phyloP scores from a whole-genome alignment of 2,329 filamentous ascomycete genomes.

The Aspergillus fischeri region DNA sequence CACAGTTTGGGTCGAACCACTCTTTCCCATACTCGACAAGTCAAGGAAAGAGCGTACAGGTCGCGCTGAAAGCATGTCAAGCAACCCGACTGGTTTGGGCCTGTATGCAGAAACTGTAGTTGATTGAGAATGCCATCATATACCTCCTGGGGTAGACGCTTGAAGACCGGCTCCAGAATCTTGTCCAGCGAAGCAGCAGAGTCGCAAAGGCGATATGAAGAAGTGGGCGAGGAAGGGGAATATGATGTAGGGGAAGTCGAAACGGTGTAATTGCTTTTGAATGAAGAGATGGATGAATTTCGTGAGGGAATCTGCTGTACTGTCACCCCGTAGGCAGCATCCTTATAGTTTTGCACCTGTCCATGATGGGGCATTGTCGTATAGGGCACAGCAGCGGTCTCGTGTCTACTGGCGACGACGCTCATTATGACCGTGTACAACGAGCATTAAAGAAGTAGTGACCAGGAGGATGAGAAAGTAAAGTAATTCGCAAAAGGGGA shows the following conservation, averaged over 20 bases:
- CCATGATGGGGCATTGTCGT: constrained; percentile 22
- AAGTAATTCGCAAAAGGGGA: constrained; percentile 6
- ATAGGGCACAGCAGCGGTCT: constrained; percentile 31
- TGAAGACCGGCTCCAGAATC: constrained; percentile 34
- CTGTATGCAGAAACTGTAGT: constrained; percentile 45
- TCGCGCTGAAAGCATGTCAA: constrained; percentile 53
- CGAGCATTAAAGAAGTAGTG: constrained; percentile 9
- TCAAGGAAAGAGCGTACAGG: constrained; percentile 50
- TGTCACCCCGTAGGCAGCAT: constrained; percentile 24
- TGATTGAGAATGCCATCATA: constrained; percentile 53
- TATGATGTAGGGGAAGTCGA: constrained; percentile 38
- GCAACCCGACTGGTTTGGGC: constrained; percentile 41
- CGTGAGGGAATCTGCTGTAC: constrained; percentile 30
- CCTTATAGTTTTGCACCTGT: constrained; percentile 25
- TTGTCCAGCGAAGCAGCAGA: constrained; percentile 34
- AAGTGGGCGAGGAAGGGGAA: constrained; percentile 34
- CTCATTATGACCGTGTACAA: constrained; percentile 31
- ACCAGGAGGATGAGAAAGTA: constrained; percentile 1
- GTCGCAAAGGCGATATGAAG: constrained; percentile 36
- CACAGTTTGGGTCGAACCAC: constrained; percentile 50
- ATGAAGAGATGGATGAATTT: constrained; percentile 35
- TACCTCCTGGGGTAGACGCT: constrained; percentile 50
- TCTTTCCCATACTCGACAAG: constrained; percentile 54
- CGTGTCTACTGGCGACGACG: constrained; percentile 37
- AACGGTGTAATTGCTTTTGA: constrained; percentile 33